Percentiles rank a stretch among this genome's conserved stretches.
These are phyloP conservation scores for Pestalotiopsis sp. DNA, from an alignment of 2,329 filamentous ascomycete species.

Conservation along the genomic window DNA sequence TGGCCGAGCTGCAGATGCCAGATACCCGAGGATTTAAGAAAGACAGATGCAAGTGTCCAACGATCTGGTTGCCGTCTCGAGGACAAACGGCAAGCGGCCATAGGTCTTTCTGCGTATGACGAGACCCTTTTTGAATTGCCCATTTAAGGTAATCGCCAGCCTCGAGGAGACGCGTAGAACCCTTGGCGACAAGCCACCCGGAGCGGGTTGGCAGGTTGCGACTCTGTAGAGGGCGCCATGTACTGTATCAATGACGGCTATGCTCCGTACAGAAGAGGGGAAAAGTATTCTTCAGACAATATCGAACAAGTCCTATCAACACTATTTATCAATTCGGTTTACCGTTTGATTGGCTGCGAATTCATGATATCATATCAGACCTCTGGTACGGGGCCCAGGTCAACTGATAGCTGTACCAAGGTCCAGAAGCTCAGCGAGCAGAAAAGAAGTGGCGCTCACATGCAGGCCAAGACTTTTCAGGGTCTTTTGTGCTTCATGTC, in stretches of 20 bases:
- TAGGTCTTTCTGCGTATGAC: neutral
- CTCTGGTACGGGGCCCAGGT: neutral
- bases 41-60: neutral
- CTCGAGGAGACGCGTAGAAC: neutral
- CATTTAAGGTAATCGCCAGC: neutral
- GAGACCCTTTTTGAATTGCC: neutral
- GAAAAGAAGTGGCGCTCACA: neutral
- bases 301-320: neutral
- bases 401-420: neutral
- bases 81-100: neutral
- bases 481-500: neutral
- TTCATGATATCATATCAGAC: neutral
- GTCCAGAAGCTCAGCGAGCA: neutral
- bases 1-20: neutral
- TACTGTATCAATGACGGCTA: neutral
- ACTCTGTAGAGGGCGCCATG: too few relatives aligned
- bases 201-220: neutral
- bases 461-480: neutral
- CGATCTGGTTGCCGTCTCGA: neutral
- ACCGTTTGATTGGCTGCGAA: neutral
- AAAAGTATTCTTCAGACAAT: neutral
- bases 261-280: neutral
- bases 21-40: neutral
- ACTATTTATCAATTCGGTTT: neutral
- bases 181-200: neutral